Evolutionary conservation across 805 yeast genomes (phyloP), one percentile per base, ranked within the genome.

Genomic region (Candida alai): DNA sequence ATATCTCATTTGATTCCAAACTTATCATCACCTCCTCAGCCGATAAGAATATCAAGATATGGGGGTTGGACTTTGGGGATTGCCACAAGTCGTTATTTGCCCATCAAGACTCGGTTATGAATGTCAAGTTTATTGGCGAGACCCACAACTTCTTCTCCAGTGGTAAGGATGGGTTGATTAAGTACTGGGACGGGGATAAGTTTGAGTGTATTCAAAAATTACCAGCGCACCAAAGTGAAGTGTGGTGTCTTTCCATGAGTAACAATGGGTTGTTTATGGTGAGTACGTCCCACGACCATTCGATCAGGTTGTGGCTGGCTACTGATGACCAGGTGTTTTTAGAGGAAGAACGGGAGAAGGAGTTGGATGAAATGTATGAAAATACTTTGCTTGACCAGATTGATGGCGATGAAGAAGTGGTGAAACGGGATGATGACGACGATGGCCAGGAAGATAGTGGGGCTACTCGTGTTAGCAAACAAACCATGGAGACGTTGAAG

Each of bases 51-150:
- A 85, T 93, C 54, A 88, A 94, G 62, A 84, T 93, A 38, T 93
- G 99, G 99, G 99, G 99, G 33, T 66, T 93, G 39, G 98, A 93
- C 58, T 93, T 93, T 60, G 99, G 99, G 61, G 99, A 93, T 60
- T 93, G 98, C 68, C 98, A 93, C 60, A 84, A 83, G 56, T 90
- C 97, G 2, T 77, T 93, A 18, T 93, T 93, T 58, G 99, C 95
- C 1, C 99, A 93, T 56, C 95, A 88, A 52, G 99, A 93, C 57
- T 82, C 96, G 3, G 85, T 93, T 39, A 86, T 90, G 95, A 72
- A 74, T 43, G 95, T 90, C 19, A 74, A 68, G 41, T 93, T 93
- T 51, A 70, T 88, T 33, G 90, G 94, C 2, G 80, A 78, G n/a
- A 71, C 84, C 10, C 96, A 90, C 55, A 78, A 89, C 56, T 89